Evolutionary conservation across 805 yeast genomes (phyloP), one percentile per base, ranked within the genome.

Genomic region (Yarrowia sp.): DNA sequence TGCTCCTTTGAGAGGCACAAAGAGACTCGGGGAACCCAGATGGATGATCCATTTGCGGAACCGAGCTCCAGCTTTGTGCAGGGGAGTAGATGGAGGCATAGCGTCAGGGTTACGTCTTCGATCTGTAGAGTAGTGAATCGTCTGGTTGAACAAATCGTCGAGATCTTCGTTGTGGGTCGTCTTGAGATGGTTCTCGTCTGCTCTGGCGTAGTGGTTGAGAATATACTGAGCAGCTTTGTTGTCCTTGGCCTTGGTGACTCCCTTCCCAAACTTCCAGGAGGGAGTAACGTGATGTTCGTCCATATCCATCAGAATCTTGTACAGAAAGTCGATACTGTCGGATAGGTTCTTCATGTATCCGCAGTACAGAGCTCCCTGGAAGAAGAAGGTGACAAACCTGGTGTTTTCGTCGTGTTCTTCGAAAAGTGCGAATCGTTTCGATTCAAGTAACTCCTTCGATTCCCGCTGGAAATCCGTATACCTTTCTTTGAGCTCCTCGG

Each of bases 1-100:
- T 4, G 77, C 75, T 9, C 75, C 58, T 56, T 75, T 73, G 15
- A 77, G 22, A 10, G 73, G 72, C 45, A 76, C 74, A 8, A 72
- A 36, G 10, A 76, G 26, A 1, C 46, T 36, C 4, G 67, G 67
- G 35, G 61, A 41, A 42, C 69, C 26, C 48, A 69, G 48, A 3
- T 12, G 12, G n/a, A 40, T 32, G 68, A 43, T 19, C 19, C n/a
- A 42, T 7, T 35, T 14, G 36, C 32, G 16, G 15, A 65, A 38
- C 22, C 22, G 16, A 26, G 32, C 68, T 15, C 68, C 68, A 42
- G 52, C 16, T n/a, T 16, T 16, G 16, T 35, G 38, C 3, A 52
- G 11, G 2, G 11, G 7, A 3, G 59, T 42, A 11, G 61, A 32
- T 7, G 68, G 63, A 5, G 61, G 43, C 26, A n/a, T 36, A n/a